phyloP scores from a whole-genome alignment of 768 basidiomycete species.

The Lactifluus pinguis region DNA sequence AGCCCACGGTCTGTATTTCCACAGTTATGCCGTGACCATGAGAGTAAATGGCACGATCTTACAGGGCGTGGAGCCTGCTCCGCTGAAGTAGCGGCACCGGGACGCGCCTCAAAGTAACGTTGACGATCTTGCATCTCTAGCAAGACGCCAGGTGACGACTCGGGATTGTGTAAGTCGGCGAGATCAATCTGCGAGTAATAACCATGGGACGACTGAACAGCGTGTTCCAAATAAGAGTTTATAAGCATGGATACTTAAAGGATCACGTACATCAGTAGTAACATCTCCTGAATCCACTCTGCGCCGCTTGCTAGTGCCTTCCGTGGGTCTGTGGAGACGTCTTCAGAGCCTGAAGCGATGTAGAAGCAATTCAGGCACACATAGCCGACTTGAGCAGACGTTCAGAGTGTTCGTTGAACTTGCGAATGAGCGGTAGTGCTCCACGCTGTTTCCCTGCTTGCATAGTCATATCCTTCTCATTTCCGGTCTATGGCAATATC shows the following conservation, averaged over 20 bases:
- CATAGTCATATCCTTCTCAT: slow-evolving; percentile 90
- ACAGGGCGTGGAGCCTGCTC: slow-evolving; percentile 21
- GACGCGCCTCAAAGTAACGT: slow-evolving; percentile 68
- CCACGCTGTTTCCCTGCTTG: slow-evolving; percentile 84
- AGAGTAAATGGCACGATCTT: slow-evolving; percentile 6
- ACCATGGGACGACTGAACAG: slow-evolving; percentile 20
- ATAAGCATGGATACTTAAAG: neutral
- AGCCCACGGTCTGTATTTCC: slow-evolving; percentile 36
- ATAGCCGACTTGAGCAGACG: slow-evolving; percentile 73
- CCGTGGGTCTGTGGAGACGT: slow-evolving; percentile 33
- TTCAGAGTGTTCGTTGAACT: slow-evolving; percentile 97
- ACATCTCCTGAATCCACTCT: slow-evolving; percentile 34
- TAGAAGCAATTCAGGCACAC: slow-evolving; percentile 32
- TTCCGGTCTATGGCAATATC: slow-evolving; percentile 55
- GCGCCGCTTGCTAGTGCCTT: slow-evolving; percentile 49
- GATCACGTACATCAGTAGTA: slow-evolving; percentile 35
- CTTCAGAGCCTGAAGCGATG: neutral
- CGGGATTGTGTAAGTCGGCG: slow-evolving; percentile 72
- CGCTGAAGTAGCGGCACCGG: slow-evolving; percentile 17
- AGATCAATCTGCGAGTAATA: slow-evolving; percentile 61
- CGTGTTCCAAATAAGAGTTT: neutral
- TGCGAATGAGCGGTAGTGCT: slow-evolving; percentile 85
- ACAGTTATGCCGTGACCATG: neutral
- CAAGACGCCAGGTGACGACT: slow-evolving; percentile 56
- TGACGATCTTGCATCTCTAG: slow-evolving; percentile 85